A percentile compares a stretch with the other conserved stretches of the same genome.
Evolutionary conservation across 2,329 filamentous ascomycete species (phyloP).

Genomic region (Aspergillus tanneri): DNA sequence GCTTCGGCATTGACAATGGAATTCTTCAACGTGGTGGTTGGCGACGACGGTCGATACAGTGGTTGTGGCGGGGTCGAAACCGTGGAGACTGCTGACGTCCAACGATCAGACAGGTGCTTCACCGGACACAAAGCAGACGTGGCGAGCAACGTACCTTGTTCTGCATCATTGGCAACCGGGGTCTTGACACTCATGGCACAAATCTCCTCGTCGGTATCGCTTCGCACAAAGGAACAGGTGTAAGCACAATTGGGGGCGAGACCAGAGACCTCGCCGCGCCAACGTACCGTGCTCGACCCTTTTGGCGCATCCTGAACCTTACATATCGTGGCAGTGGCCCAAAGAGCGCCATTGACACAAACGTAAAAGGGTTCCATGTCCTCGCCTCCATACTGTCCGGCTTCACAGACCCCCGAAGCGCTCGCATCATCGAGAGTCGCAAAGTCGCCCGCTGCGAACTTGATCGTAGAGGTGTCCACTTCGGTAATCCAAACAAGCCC

Average conservation of each 20-base stretch:
- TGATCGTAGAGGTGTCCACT: constrained; percentile 48
- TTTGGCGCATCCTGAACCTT: constrained; percentile 46
- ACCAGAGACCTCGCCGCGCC: constrained; percentile 63
- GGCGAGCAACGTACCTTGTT: constrained; percentile 50
- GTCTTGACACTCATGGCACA: constrained; percentile 63
- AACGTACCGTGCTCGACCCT: constrained; percentile 49
- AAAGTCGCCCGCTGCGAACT: constrained; percentile 48
- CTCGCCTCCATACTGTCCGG: constrained; percentile 25
- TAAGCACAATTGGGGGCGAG: constrained; percentile 65
- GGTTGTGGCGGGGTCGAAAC: constrained; percentile 55
- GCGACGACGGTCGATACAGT: constrained; percentile 62
- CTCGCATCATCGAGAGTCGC: constrained; percentile 34
- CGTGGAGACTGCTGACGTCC: constrained; percentile 29
- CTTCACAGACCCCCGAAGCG: constrained; percentile 29
- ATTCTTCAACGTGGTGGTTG: constrained; percentile 63
- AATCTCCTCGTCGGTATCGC: constrained; percentile 57
- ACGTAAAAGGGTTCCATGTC: constrained; percentile 62
- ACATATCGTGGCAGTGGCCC: constrained; percentile 61
- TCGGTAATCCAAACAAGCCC: constrained; percentile 50
- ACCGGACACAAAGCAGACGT: background rate
- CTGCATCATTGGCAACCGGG: constrained; percentile 57
- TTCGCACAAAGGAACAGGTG: constrained; percentile 61
- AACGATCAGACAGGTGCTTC: background rate
- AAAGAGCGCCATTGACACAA: constrained; percentile 64
- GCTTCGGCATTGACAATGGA: constrained; percentile 62